Evolutionary conservation across 352 stramenopile species (phyloP).

Genomic region (Phytophthora constricta): DNA sequence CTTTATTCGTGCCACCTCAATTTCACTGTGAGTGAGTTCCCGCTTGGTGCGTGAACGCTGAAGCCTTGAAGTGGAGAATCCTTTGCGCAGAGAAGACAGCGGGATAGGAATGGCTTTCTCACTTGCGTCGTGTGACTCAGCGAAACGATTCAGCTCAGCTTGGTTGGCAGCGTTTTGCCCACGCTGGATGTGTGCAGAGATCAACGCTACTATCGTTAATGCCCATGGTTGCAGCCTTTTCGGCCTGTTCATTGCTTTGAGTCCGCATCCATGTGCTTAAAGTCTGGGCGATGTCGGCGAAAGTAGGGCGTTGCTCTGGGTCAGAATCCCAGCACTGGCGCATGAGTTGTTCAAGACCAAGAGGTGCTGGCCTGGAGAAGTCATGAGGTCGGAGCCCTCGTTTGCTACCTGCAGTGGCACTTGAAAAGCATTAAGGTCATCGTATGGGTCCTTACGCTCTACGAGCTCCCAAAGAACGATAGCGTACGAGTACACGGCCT

Average conservation of each 20-base stretch:
- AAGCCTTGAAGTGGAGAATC: constrained; percentile 31
- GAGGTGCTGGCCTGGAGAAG: constrained; percentile 56
- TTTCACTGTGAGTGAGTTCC: constrained; percentile 16
- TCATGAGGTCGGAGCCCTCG: constrained; percentile 64
- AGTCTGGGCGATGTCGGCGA: constrained; percentile 66
- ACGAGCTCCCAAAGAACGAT: constrained; percentile 83
- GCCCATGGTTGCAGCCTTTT: constrained; percentile 20
- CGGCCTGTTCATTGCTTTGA: constrained; percentile 15
- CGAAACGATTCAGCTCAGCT: constrained; percentile 63
- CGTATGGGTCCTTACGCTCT: constrained; percentile 76
- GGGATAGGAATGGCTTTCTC: constrained; percentile 70
- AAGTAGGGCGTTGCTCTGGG: constrained; percentile 69
- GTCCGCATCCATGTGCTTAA: constrained; percentile 61
- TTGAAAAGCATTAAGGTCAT: constrained; percentile 78
- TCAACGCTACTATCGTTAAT: constrained; percentile 39
- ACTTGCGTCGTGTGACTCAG: constrained; percentile 64
- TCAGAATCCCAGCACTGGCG: constrained; percentile 77
- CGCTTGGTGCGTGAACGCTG: constrained; percentile 16
- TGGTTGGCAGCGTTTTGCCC: constrained; percentile 53
- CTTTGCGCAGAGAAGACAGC: constrained; percentile 43
- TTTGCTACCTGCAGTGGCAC: constrained; percentile 77
- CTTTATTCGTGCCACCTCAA: constrained; percentile 26
- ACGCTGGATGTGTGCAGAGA: constrained; percentile 60
- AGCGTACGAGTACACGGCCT: constrained; percentile 79
- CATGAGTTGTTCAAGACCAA: constrained; percentile 76